Percentiles rank a stretch among this genome's conserved stretches.
phyloP scores from a whole-genome alignment of 345 rosid species.

The Sisymbrium altissimum region DNA sequence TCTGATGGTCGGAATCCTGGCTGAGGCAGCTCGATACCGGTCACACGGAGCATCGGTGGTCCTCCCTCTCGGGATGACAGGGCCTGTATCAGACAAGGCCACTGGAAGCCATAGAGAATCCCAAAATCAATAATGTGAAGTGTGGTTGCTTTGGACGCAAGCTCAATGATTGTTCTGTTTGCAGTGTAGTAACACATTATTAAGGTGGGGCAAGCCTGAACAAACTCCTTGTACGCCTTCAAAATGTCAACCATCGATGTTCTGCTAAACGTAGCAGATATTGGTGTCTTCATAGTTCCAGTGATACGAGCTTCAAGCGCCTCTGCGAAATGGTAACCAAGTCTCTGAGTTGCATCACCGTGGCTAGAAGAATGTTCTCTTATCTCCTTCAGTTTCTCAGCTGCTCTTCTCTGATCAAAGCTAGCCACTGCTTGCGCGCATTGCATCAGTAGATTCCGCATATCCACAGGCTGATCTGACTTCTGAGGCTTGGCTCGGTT shows the following conservation, averaged over 20 bases:
- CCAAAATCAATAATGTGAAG: slow-evolving; percentile 83
- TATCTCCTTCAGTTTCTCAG: slow-evolving; percentile 57
- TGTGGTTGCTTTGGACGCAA: slow-evolving; percentile 45
- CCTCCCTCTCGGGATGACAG: slow-evolving; percentile 42
- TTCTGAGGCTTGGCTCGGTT: slow-evolving; percentile 3
- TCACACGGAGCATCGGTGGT: slow-evolving; percentile 64
- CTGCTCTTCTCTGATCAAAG: slow-evolving; percentile 52
- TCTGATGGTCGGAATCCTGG: slow-evolving; percentile 71
- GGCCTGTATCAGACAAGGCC: slow-evolving; percentile 76
- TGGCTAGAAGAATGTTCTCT: slow-evolving; percentile 53
- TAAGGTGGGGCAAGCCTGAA: slow-evolving; percentile 52
- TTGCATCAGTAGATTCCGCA: slow-evolving; percentile 37
- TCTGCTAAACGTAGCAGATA: slow-evolving; percentile 12
- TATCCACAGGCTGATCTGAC: slow-evolving; percentile 15
- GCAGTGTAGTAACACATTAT: slow-evolving; percentile 48
- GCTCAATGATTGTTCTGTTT: slow-evolving; percentile 45
- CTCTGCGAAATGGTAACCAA: slow-evolving; percentile 57
- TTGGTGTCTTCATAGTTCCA: slow-evolving; percentile 40
- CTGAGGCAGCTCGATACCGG: slow-evolving; percentile 83
- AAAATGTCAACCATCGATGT: slow-evolving; percentile 54
- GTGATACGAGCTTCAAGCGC: slow-evolving; percentile 66
- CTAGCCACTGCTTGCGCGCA: slow-evolving; percentile 72
- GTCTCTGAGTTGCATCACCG: slow-evolving; percentile 62
- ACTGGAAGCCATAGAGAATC: slow-evolving; percentile 74
- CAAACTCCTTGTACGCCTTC: slow-evolving; percentile 48